These are phyloP conservation scores for Dactylellina haptotyla DNA, from an alignment of 2,329 filamentous ascomycete species.

Conservation along the genomic window DNA sequence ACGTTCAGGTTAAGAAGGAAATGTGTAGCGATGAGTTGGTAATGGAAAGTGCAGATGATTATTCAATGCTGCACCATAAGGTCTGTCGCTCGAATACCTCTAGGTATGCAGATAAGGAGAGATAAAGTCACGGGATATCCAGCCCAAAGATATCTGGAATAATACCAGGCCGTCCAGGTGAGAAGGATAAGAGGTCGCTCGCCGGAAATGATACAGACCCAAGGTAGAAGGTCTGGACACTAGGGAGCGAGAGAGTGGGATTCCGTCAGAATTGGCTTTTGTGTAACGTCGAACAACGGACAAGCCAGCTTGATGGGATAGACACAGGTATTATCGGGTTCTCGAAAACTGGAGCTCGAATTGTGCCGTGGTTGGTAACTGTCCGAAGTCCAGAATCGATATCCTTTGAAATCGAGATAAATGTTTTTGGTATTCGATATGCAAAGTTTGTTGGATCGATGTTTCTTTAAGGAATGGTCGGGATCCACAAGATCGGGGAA, in stretches of 20 bases:
- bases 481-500: conserved; percentile 2
- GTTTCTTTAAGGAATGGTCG: conserved; percentile 30
- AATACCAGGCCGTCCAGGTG: background rate
- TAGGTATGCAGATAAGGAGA: conserved; percentile 22
- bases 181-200: conserved; percentile 4
- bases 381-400: conserved; percentile 17
- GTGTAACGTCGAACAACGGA: conserved; percentile 41
- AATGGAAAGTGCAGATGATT: background rate
- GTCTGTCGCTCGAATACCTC: background rate
- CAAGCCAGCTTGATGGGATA: conserved; percentile 7
- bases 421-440: background rate
- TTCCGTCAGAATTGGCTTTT: conserved; percentile 42
- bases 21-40: background rate
- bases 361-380: background rate
- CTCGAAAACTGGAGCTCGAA: background rate
- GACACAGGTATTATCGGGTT: conserved; percentile 5
- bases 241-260: background rate
- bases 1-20: background rate
- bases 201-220: background rate
- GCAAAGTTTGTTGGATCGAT: background rate
- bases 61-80: background rate
- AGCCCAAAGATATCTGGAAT: conserved; percentile 27
- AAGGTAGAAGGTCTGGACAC: conserved; percentile 22
- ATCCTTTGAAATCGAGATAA: conserved; percentile 14
- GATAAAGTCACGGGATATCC: conserved; percentile 21